Base-by-base conservation (phyloP, 495 filamentous ascomycete species). In the Penicillium arizonense region DNA sequence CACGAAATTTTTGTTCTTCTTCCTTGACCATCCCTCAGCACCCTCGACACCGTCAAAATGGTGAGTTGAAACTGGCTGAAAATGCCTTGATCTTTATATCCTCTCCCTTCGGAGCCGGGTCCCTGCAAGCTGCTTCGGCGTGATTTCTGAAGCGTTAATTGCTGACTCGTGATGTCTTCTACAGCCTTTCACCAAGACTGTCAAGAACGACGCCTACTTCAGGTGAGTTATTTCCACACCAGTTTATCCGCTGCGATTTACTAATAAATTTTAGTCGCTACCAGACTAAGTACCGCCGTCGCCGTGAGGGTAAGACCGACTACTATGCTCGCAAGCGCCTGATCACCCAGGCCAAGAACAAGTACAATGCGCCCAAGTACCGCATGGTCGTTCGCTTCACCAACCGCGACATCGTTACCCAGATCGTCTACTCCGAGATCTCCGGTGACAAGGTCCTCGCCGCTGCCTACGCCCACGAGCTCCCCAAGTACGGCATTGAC, bases 271-370 rank as follows among this genome's bases (percentile, higher is more conserved):
- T 39, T 18, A 96, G 92, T 70, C 91, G 94, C 74, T 99, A 88
- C 82, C 94, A 99, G 83, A 96, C 93, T 76, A 99, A 99, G 86
- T 99, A 97, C 89, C 93, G 89, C 80, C 91, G 94, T 75, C 87
- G 94, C 73, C 87, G 94, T 58, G 73, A 86, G 74, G 94, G 94
- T 74, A 99, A 97, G 88, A 99, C 94, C 79, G 94, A 99, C 74
- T 99, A 99, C 89, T 97, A 96, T 76, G 94, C 94, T 71, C 94
- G 94, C 80, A 96, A 97, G 87, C 88, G 94, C 68, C 82, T 99
- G 77, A 95, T 96, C 85, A 92, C 90, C 79, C 94, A 99, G 83
- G 94, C 94, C 77, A 99, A 97, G 91, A 97, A 97, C 90, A 97
- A 97, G 85, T 98, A 97, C 88, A 94, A 92, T 76, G 88, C 93